Percentiles rank a stretch among this genome's conserved stretches.
These are phyloP conservation scores for Oidiodendron maius DNA, from an alignment of 495 filamentous ascomycete species.

Conservation along the genomic window DNA sequence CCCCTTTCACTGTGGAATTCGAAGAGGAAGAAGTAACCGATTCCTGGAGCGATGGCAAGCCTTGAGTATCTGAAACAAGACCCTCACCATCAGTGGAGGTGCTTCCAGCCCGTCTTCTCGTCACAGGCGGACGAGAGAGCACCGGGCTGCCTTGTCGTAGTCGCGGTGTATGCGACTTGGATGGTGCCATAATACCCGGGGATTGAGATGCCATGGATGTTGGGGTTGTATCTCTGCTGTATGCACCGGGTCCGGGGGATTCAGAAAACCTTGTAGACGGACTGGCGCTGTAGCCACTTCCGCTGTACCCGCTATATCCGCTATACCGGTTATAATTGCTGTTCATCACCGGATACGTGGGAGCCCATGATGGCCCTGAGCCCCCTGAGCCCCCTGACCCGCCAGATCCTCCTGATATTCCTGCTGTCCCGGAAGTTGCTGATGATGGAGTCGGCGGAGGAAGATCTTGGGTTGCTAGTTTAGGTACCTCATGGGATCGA, in stretches of 20 bases:
- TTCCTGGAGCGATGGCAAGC: conserved; percentile 59
- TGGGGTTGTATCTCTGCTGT: conserved; percentile 87
- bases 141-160: conserved; percentile 59
- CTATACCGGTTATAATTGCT: conserved; percentile 44
- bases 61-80: conserved; percentile 43
- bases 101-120: conserved; percentile 50
- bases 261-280: conserved; percentile 93
- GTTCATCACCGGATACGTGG: conserved; percentile 11
- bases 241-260: conserved; percentile 73
- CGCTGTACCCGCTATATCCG: conserved; percentile 32
- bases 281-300: conserved; percentile 60
- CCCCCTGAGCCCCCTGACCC: not conserved
- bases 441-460: conserved; percentile 61
- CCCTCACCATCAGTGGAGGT: conserved; percentile 43
- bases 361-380: not conserved
- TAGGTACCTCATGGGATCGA: conserved; percentile 33
- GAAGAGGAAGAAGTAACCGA: conserved; percentile 55
- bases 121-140: conserved; percentile 61
- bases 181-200: conserved; percentile 63
- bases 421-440: conserved; percentile 35
- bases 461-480: conserved; percentile 50
- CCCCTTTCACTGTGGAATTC: conserved; percentile 48
- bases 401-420: no score
- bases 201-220: conserved; percentile 98
- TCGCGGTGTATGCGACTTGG: conserved; percentile 45